Conservation (phyloP, 345 rosid genomes). For the Pugionium dolabratum region DNA sequence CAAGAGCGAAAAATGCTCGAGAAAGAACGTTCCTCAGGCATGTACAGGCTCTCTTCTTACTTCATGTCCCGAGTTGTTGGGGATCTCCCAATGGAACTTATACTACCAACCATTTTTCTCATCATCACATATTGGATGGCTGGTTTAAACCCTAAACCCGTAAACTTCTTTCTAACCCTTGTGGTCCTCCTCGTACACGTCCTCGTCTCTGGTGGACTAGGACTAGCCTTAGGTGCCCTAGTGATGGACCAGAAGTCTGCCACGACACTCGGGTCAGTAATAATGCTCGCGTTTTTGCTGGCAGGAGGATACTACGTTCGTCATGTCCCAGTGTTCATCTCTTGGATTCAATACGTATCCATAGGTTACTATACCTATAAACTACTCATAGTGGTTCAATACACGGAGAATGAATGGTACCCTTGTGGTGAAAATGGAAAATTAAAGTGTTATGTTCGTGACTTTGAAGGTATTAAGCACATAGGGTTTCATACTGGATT, state of each 20-base stretch:
- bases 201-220: slow-evolving; percentile 87
- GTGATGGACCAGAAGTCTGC: slow-evolving; percentile 88
- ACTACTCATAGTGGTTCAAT: slow-evolving; percentile 77
- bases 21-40: slow-evolving; percentile 83
- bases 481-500: slow-evolving; percentile 51
- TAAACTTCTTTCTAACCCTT: slow-evolving; percentile 52
- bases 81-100: slow-evolving; percentile 80
- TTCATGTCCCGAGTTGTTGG: slow-evolving; percentile 61
- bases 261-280: slow-evolving; percentile 82
- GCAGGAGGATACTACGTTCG: slow-evolving; percentile 90
- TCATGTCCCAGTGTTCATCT: slow-evolving; percentile 69
- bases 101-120: slow-evolving; percentile 59
- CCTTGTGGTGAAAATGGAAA: slow-evolving; percentile 52
- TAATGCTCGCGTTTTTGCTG: slow-evolving; percentile 80
- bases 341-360: slow-evolving; percentile 87
- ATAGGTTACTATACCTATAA: slow-evolving; percentile 84
- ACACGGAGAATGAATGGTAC: slow-evolving; percentile 58
- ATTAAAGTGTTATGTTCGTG: slow-evolving; percentile 57
- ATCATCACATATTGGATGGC: slow-evolving; percentile 71
- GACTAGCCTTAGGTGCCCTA: slow-evolving; percentile 83
- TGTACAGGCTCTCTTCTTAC: slow-evolving; percentile 79
- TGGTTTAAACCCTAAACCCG: slow-evolving; percentile 50
- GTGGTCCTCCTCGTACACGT: slow-evolving; percentile 59
- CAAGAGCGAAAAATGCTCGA: slow-evolving; percentile 75
- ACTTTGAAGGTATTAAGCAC: slow-evolving; percentile 61